phyloP scores from a whole-genome alignment of 345 rosid genomes.

The Raphanus raphanistrum region DNA sequence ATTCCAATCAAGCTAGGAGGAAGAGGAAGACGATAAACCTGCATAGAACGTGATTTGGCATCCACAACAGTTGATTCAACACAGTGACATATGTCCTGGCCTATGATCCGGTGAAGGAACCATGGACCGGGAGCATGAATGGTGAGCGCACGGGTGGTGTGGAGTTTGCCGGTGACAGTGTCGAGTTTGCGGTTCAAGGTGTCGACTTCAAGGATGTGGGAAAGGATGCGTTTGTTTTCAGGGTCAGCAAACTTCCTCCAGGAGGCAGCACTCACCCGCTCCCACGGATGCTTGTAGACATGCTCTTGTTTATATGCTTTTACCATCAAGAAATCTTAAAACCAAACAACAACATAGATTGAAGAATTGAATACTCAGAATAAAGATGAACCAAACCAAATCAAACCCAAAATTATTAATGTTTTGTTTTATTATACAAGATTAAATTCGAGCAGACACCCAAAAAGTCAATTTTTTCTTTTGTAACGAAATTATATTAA shows the following conservation, averaged over 20 bases:
- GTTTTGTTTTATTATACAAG: not conserved
- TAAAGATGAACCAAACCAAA: not conserved
- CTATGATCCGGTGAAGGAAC: constrained; percentile 75
- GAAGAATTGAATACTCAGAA: constrained; percentile 5
- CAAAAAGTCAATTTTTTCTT: not conserved
- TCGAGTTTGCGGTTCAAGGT: constrained; percentile 76
- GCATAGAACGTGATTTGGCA: constrained; percentile 73
- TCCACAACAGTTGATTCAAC: constrained; percentile 91
- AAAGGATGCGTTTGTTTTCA: constrained; percentile 79
- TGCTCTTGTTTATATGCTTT: constrained; percentile 89
- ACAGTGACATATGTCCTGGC: constrained; percentile 95
- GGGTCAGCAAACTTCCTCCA: constrained; percentile 97
- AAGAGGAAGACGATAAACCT: constrained; percentile 17
- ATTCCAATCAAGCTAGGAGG: constrained; percentile 9
- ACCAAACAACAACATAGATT: not conserved
- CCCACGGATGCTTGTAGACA: constrained; percentile 96
- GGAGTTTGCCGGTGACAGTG: constrained; percentile 63
- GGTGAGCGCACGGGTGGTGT: constrained; percentile 83
- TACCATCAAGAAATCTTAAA: constrained; percentile 51
- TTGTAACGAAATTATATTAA: too few species aligned
- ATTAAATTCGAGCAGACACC: not conserved
- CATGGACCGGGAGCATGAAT: constrained; percentile 94
- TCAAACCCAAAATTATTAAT: not conserved
- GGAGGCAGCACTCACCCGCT: constrained; percentile 91
- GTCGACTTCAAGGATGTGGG: constrained; percentile 84